Evolutionary conservation across 1,284 basidiomycete species (phyloP).

Genomic region (Fomitopsis schrenkii): DNA sequence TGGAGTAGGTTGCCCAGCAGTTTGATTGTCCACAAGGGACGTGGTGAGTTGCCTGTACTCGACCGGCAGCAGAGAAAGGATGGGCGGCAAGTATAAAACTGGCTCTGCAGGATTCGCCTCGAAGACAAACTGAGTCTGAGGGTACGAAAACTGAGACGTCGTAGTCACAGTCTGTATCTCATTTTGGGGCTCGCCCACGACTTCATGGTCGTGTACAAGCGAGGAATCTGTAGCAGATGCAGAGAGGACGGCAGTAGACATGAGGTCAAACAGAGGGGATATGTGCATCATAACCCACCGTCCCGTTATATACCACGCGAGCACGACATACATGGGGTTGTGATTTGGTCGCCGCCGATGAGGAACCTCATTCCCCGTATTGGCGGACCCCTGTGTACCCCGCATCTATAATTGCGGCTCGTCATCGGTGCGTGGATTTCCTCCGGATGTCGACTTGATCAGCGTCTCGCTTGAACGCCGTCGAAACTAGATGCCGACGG

Average conservation of each 20-base stretch:
- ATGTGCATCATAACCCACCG: neutral
- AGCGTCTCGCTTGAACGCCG: neutral
- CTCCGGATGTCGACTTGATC: neutral
- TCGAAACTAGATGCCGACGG: neutral
- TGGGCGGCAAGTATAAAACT: constrained; percentile 73
- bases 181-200: constrained; percentile 3
- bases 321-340: too few species aligned
- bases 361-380: neutral
- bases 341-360: neutral
- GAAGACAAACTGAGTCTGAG: constrained; percentile 45
- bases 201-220: neutral
- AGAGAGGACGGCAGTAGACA: neutral
- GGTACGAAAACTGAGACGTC: constrained; percentile 30
- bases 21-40: constrained; percentile 4
- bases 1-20: constrained; percentile 25
- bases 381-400: neutral
- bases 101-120: constrained; percentile 37
- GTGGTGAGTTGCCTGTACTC: constrained; percentile 4
- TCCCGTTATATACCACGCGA: neutral
- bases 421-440: neutral
- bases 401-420: neutral
- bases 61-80: constrained; percentile 64
- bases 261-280: neutral
- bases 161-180: constrained; percentile 34
- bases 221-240: neutral